Evolutionary conservation across 495 filamentous ascomycete genomes (phyloP).

Genomic region (Daldinia childiae): DNA sequence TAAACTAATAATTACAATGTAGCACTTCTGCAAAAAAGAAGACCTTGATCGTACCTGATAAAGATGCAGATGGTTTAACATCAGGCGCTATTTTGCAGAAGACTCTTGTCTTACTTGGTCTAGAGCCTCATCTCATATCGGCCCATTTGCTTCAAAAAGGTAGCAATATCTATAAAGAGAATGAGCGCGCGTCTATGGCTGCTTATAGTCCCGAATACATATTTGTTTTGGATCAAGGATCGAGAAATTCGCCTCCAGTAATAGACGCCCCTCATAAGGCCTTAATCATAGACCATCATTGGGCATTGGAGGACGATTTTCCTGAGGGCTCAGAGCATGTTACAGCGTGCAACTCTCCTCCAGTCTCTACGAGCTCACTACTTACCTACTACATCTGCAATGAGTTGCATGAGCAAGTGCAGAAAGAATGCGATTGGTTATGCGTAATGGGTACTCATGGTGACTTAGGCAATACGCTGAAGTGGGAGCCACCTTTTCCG

Average conservation of each 20-base stretch:
- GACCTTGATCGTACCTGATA: slow-evolving; percentile 66
- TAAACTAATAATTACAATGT: slow-evolving; percentile 12
- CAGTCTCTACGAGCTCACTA: slow-evolving; percentile 65
- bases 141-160: slow-evolving; percentile 64
- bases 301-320: slow-evolving; percentile 58
- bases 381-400: slow-evolving; percentile 67
- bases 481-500: slow-evolving; percentile 67
- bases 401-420: slow-evolving; percentile 56
- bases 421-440: slow-evolving; percentile 59
- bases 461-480: slow-evolving; percentile 66
- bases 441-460: slow-evolving; percentile 67
- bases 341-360: slow-evolving; percentile 64
- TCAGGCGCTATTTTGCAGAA: slow-evolving; percentile 66
- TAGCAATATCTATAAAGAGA: slow-evolving; percentile 58
- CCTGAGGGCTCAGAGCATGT: slow-evolving; percentile 59
- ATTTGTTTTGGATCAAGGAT: slow-evolving; percentile 70
- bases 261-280: slow-evolving; percentile 51
- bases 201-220: slow-evolving; percentile 58
- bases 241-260: slow-evolving; percentile 58
- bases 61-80: slow-evolving; percentile 68
- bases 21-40: slow-evolving; percentile 42
- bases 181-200: slow-evolving; percentile 57
- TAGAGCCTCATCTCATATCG: slow-evolving; percentile 54
- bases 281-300: slow-evolving; percentile 69
- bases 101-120: slow-evolving; percentile 62